A percentile compares a stretch with the other conserved stretches of the same genome.
These are phyloP conservation scores for Prunus davidiana DNA, from an alignment of 306 rosid genomes.

Conservation along the genomic window DNA sequence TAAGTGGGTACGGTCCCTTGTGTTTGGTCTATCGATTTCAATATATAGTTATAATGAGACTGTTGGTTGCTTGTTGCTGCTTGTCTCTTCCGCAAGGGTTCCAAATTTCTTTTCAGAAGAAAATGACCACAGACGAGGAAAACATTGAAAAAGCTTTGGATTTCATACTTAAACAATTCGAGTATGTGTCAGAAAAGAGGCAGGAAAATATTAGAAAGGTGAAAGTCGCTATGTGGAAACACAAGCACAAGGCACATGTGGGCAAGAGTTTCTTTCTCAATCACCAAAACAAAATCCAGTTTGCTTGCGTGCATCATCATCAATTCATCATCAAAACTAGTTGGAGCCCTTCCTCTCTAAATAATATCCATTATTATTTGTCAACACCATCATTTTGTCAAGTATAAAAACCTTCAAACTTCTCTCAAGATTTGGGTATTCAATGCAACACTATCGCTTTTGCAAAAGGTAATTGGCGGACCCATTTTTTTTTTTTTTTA, in stretches of 20 bases:
- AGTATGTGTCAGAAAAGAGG: slow-evolving; percentile 21
- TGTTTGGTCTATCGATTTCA: slow-evolving; percentile 30
- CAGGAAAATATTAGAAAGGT: slow-evolving; percentile 20
- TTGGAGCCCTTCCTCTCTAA: not conserved
- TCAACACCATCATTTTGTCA: not conserved
- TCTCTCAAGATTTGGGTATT: slow-evolving; percentile 2
- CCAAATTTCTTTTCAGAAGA: slow-evolving; percentile 16
- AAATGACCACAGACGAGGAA: slow-evolving; percentile 36
- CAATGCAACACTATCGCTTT: not conserved
- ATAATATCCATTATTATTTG: not conserved
- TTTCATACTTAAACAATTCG: slow-evolving; percentile 28
- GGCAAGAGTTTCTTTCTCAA: not conserved
- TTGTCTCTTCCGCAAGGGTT: slow-evolving; percentile 29
- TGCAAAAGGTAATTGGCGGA: slow-evolving; percentile 8
- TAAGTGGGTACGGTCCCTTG: slow-evolving; percentile 26
- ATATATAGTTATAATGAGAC: slow-evolving; percentile 17
- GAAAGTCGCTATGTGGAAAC: slow-evolving; percentile 16
- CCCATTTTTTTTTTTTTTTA: slow-evolving; percentile 12
- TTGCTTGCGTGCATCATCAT: not conserved
- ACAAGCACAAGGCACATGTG: slow-evolving; percentile 11
- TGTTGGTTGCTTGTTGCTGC: not conserved
- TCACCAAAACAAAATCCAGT: slow-evolving; percentile 1
- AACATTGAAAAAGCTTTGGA: slow-evolving; percentile 20
- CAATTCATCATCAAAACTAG: not conserved
- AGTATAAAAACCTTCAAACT: not conserved